phyloP scores from a whole-genome alignment of 306 rosid species.

The Ochetophila trinervis region DNA sequence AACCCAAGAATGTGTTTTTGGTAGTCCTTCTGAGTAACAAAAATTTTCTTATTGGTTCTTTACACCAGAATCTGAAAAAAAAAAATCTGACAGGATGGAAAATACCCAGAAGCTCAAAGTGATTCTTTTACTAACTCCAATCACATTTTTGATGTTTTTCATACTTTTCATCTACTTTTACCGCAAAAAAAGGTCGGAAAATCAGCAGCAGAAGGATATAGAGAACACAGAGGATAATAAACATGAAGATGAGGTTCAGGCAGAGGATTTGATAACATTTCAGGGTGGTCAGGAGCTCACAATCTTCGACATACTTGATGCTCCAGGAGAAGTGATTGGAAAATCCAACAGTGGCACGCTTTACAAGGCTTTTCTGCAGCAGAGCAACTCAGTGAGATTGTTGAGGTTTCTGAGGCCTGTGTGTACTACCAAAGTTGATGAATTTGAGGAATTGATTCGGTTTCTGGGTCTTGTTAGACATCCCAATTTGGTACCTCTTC shows the following conservation, averaged over 20 bases:
- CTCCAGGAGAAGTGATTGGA: slow-evolving; percentile 97
- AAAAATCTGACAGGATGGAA: slow-evolving; percentile 29
- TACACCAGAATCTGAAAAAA: neutral
- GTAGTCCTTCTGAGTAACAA: neutral
- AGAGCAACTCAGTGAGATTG: slow-evolving; percentile 58
- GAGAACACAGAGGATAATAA: slow-evolving; percentile 46
- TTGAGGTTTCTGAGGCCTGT: slow-evolving; percentile 89
- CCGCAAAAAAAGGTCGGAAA: slow-evolving; percentile 29
- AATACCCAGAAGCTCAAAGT: slow-evolving; percentile 45
- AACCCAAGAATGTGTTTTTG: slow-evolving; percentile 5
- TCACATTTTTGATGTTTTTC: slow-evolving; percentile 37
- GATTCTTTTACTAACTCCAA: slow-evolving; percentile 38
- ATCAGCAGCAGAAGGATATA: slow-evolving; percentile 43
- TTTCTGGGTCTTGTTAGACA: slow-evolving; percentile 69
- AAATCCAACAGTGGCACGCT: slow-evolving; percentile 83
- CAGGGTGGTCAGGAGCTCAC: slow-evolving; percentile 72
- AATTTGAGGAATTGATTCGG: slow-evolving; percentile 53
- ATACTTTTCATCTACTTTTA: slow-evolving; percentile 37
- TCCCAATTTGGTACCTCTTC: slow-evolving; percentile 81
- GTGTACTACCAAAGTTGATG: slow-evolving; percentile 50
- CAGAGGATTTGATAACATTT: slow-evolving; percentile 61
- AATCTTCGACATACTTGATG: slow-evolving; percentile 78
- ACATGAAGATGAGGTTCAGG: slow-evolving; percentile 30
- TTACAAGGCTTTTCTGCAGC: slow-evolving; percentile 80
- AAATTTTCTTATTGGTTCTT: slow-evolving; percentile 9